phyloP scores from a whole-genome alignment of 2,329 filamentous ascomycete species.

The Colletotrichum magnum region DNA sequence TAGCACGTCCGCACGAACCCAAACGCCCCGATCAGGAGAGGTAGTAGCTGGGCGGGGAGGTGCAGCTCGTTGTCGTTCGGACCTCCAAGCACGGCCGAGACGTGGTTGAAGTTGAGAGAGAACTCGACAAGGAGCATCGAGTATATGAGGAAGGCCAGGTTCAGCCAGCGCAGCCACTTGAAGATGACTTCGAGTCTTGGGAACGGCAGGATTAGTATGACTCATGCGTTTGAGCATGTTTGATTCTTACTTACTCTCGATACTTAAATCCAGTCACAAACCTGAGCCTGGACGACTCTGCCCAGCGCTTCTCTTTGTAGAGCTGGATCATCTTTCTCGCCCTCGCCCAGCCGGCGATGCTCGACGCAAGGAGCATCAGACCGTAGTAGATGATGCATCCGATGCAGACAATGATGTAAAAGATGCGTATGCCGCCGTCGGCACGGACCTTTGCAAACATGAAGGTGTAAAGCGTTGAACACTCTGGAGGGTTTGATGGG shows the following conservation, averaged over 20 bases:
- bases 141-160: constrained; percentile 46
- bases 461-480: constrained; percentile 44
- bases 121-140: constrained; percentile 45
- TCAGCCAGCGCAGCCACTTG: constrained; percentile 44
- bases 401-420: constrained; percentile 44
- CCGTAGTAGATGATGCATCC: constrained; percentile 43
- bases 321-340: constrained; percentile 22
- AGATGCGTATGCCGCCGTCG: constrained; percentile 42
- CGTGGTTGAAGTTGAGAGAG: constrained; percentile 47
- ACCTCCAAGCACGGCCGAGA: constrained; percentile 43
- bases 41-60: constrained; percentile 44
- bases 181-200: constrained; percentile 42
- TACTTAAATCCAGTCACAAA: constrained; percentile 44
- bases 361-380: constrained; percentile 42
- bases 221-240: too few relatives aligned
- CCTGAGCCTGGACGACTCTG: constrained; percentile 25
- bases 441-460: constrained; percentile 46
- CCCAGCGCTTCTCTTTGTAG: constrained; percentile 22
- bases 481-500: constrained; percentile 38
- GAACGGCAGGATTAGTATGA: too few relatives aligned
- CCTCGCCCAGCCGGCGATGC: constrained; percentile 40
- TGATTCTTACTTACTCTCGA: constrained; percentile 44
- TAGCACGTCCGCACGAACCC: constrained; percentile 43
- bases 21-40: constrained; percentile 43
- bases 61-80: constrained; percentile 39